Base-by-base conservation (phyloP, 495 filamentous ascomycete genomes). In the Penicillium paxilli region DNA sequence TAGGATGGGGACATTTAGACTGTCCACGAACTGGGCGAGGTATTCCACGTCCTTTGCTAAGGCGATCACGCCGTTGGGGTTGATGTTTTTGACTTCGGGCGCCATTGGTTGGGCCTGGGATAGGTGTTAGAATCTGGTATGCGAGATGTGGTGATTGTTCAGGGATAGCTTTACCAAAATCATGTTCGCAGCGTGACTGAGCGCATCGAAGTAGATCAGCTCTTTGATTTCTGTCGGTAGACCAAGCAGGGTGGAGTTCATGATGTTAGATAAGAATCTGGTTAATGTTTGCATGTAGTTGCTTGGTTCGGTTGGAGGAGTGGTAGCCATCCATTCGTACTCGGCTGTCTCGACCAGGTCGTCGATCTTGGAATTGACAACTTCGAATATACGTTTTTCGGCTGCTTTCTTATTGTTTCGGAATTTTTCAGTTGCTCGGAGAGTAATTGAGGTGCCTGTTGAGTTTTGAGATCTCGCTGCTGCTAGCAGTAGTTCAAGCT, bases 321-420 rank as follows among this genome's bases (percentile, higher is more conserved):
- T 81, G 17, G 78, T 76, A 6, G 90, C 80, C 74, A 83, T 90
- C 92, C 94, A 99, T 65, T 98, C 88, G 61, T 98, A 99, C 65
- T 98, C 95, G 25, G 94, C 92, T 0, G 91, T 96, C 62, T 95
- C 92, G 28, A 99, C 88, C 22, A 99, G 84, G 65, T 98, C 95
- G 60, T 98, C 93, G 58, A 99, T 97, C 69, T 99, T 99, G 41
- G 90, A 95, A 69, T 98, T 97, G 41, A 99, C 94, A 1, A 99
- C 81, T 71, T 98, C 95, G 65, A 99, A 99, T 46, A 99, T 96
- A 14, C 94, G 88, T 70, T 97, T 96, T 62, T 96, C 92, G 7
- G 94, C 94, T 1, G 89, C 91, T 74, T 96, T 96, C 72, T 96
- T 96, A 63, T 96, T 91, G 52, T 79, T 86, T 42, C 83, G 80